Conservation (phyloP, 805 yeast genomes). For the Isabelozyma rhagii region DNA sequence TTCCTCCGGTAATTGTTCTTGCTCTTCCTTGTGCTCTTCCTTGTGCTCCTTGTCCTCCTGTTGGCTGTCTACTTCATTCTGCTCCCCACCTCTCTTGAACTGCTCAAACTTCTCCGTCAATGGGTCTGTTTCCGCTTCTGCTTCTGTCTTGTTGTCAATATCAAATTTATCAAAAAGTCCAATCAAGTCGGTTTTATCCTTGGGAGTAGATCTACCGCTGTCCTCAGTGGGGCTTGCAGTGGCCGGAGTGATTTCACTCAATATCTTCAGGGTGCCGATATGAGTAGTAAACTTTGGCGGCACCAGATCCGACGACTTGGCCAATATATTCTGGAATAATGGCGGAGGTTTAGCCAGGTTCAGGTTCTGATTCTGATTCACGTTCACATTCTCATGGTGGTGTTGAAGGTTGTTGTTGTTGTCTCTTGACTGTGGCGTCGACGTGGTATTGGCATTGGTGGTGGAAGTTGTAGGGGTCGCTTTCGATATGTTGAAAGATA, state of each 20-base stretch:
- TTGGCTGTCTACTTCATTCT: not conserved
- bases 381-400: not conserved
- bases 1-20: not conserved
- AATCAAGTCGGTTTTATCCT: conserved; percentile 19
- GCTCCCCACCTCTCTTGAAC: not conserved
- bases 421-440: conserved; percentile 1
- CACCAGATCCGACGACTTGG: conserved; percentile 7
- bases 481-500: conserved; percentile 34
- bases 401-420: conserved; percentile 7
- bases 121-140: conserved; percentile 6
- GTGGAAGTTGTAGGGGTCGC: conserved; percentile 42
- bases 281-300: conserved; percentile 6
- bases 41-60: not conserved
- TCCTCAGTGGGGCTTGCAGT: conserved; percentile 11
- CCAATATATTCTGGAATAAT: conserved; percentile 13
- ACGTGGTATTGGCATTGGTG: conserved; percentile 21
- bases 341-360: conserved; percentile 5
- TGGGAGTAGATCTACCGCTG: not conserved
- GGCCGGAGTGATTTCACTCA: conserved; percentile 4
- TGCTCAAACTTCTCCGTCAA: conserved; percentile 8
- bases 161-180: conserved; percentile 36
- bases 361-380: not conserved
- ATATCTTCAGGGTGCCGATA: conserved; percentile 4
- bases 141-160: conserved; percentile 8
- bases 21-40: conserved; percentile 2